These are phyloP conservation scores for Geopyxis carbonaria DNA, from an alignment of 495 filamentous ascomycete species.

Conservation along the genomic window DNA sequence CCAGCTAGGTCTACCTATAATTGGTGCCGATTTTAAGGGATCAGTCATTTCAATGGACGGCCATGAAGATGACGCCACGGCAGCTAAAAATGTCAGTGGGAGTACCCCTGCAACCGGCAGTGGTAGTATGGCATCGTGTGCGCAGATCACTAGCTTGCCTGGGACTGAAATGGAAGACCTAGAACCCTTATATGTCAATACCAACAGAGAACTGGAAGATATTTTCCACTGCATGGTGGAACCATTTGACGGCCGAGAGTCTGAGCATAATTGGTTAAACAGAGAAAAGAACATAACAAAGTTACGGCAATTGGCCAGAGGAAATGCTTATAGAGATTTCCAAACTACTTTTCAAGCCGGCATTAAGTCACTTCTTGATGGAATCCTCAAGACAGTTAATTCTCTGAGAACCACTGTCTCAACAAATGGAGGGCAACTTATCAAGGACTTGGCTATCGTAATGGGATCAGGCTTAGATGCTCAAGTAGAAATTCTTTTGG, in stretches of 20 bases:
- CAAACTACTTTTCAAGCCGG: constrained; percentile 46
- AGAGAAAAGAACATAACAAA: constrained; percentile 64
- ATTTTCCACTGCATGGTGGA: constrained; percentile 60
- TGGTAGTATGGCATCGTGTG: constrained; percentile 34
- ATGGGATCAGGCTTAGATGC: constrained; percentile 65
- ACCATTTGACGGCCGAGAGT: constrained; percentile 76
- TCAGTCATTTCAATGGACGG: constrained; percentile 25
- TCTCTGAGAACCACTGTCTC: constrained; percentile 81
- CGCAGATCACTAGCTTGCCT: constrained; percentile 30
- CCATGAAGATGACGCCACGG: constrained; percentile 24
- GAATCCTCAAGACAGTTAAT: constrained; percentile 71
- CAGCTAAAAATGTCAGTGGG: constrained; percentile 7
- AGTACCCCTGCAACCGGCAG: constrained; percentile 27
- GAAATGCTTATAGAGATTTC: constrained; percentile 70
- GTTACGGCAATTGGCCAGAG: constrained; percentile 58
- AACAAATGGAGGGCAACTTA: constrained; percentile 61
- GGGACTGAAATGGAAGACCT: constrained; percentile 47
- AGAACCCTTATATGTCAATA: constrained; percentile 65
- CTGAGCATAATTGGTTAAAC: constrained; percentile 75
- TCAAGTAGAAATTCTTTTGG: constrained; percentile 79
- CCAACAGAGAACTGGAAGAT: constrained; percentile 68
- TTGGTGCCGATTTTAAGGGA: constrained; percentile 34
- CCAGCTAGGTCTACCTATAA: constrained; percentile 45
- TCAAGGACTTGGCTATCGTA: constrained; percentile 68
- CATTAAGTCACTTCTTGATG: constrained; percentile 63